These are phyloP conservation scores for Blastocystis sp. DNA, from an alignment of 352 stramenopile genomes.

Conservation along the genomic window DNA sequence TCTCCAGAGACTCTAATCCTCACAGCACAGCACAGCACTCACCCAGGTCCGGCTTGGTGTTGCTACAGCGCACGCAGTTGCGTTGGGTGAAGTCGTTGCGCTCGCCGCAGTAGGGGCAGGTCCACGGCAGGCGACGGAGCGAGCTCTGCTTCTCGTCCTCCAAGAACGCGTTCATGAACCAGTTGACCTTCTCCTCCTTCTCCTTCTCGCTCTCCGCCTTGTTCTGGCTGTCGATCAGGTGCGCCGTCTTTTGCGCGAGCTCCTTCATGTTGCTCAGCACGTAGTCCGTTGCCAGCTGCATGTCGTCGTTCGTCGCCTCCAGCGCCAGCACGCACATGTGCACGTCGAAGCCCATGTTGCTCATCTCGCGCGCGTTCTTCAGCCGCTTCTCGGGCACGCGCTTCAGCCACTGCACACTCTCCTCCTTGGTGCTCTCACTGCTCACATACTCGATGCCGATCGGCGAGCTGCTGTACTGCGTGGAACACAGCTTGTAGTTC, in stretches of 20 bases:
- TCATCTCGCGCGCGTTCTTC: slow-evolving; percentile 25
- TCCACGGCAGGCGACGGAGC: slow-evolving; percentile 25
- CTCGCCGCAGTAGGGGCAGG: slow-evolving; percentile 11
- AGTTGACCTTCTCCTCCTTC: slow-evolving; percentile 43
- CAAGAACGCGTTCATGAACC: slow-evolving; percentile 66
- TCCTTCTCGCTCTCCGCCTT: slow-evolving; percentile 32
- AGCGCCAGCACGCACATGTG: slow-evolving; percentile 58
- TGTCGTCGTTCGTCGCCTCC: slow-evolving; percentile 58
- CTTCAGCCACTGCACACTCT: slow-evolving; percentile 60
- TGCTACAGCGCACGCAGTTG: background rate
- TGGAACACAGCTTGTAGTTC: slow-evolving; percentile 38
- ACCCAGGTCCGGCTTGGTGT: slow-evolving; percentile 37
- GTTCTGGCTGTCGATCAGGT: slow-evolving; percentile 28
- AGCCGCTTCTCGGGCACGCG: slow-evolving; percentile 51
- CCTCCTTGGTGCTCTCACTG: slow-evolving; percentile 58
- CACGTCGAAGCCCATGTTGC: slow-evolving; percentile 58
- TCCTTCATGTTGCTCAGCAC: slow-evolving; percentile 38
- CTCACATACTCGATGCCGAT: slow-evolving; percentile 44
- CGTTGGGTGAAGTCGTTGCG: slow-evolving; percentile 38
- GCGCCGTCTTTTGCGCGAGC: slow-evolving; percentile 41
- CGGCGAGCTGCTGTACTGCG: slow-evolving; percentile 6
- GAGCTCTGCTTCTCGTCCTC: slow-evolving; percentile 56
- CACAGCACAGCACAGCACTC: background rate
- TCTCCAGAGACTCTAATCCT: background rate
- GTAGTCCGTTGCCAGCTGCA: slow-evolving; percentile 36